Percentiles rank a stretch among this genome's conserved stretches.
Conservation (phyloP, 1,284 basidiomycete genomes). For the Sanghuangporus baumii region DNA sequence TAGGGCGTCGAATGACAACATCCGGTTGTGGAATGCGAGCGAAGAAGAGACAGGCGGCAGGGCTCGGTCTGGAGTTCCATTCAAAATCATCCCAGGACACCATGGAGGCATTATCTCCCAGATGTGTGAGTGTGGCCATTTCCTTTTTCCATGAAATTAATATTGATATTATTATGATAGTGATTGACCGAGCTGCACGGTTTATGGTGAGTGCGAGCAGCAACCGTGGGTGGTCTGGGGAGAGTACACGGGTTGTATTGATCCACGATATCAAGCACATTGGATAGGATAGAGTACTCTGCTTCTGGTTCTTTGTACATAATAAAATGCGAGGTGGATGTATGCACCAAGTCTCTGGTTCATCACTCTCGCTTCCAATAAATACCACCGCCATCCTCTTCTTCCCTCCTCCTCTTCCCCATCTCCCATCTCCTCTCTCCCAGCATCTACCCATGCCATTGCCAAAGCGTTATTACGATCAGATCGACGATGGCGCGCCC, state of each 20-base stretch:
- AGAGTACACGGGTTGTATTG: constrained; percentile 83
- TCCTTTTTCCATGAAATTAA: neutral
- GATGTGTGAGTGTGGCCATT: constrained; percentile 58
- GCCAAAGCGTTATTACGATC: constrained; percentile 13
- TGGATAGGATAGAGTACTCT: neutral
- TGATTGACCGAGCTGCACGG: constrained; percentile 79
- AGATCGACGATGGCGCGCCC: constrained; percentile 13
- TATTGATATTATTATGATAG: constrained; percentile 38
- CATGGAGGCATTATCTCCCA: constrained; percentile 91
- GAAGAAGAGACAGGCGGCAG: constrained; percentile 54
- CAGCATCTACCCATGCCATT: neutral
- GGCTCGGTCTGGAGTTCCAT: constrained; percentile 54
- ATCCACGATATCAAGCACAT: constrained; percentile 80
- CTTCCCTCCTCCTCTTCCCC: neutral
- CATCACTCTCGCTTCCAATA: neutral
- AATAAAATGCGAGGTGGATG: neutral
- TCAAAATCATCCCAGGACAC: constrained; percentile 96
- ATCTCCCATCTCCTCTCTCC: neutral
- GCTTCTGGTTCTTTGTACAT: neutral
- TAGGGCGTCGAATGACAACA: constrained; percentile 90
- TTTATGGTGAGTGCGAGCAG: constrained; percentile 92
- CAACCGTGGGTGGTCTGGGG: constrained; percentile 92
- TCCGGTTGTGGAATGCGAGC: constrained; percentile 89
- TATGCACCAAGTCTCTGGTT: neutral
- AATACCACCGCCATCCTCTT: neutral